phyloP scores from a whole-genome alignment of 345 rosid genomes.

The Eucalyptus caleyi region DNA sequence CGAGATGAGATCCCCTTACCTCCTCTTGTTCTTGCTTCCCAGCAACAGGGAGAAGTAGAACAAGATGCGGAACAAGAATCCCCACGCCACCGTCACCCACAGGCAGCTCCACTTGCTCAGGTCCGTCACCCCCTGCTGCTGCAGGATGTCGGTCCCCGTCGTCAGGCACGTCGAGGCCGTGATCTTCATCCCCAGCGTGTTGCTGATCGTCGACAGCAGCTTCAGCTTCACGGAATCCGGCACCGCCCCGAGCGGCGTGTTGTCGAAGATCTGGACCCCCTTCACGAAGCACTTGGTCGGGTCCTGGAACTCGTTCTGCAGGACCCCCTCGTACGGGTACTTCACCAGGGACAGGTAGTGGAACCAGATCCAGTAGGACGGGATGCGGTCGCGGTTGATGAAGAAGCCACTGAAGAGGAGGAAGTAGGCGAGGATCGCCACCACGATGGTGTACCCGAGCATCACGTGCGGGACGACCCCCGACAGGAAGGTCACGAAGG shows the following conservation, averaged over 20 bases:
- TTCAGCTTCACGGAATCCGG: slow-evolving; percentile 33
- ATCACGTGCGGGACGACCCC: slow-evolving; percentile 91
- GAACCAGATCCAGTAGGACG: slow-evolving; percentile 90
- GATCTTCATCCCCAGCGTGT: slow-evolving; percentile 41
- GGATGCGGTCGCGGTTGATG: slow-evolving; percentile 80
- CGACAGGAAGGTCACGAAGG: slow-evolving; percentile 87
- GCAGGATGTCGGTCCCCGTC: slow-evolving; percentile 53
- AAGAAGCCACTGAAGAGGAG: slow-evolving; percentile 93
- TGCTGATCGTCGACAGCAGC: slow-evolving; percentile 38
- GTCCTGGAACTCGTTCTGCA: slow-evolving; percentile 68
- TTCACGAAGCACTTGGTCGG: slow-evolving; percentile 58
- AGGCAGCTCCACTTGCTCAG: slow-evolving; percentile 77
- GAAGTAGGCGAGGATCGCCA: slow-evolving; percentile 85
- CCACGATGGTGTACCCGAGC: slow-evolving; percentile 90
- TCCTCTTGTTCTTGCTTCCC: slow-evolving; percentile 92
- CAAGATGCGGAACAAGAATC: slow-evolving; percentile 73
- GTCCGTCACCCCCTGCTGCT: slow-evolving; percentile 59
- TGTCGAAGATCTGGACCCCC: slow-evolving; percentile 84
- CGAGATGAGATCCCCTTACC: slow-evolving; percentile 10
- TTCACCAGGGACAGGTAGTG: slow-evolving; percentile 87
- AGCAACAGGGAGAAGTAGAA: slow-evolving; percentile 70
- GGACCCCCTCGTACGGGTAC: slow-evolving; percentile 81
- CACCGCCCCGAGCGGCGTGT: slow-evolving; percentile 54
- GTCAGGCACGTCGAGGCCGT: slow-evolving; percentile 77
- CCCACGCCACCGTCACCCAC: slow-evolving; percentile 76